phyloP scores from a whole-genome alignment of 495 filamentous ascomycete species.

The Apiosordaria backusii region DNA sequence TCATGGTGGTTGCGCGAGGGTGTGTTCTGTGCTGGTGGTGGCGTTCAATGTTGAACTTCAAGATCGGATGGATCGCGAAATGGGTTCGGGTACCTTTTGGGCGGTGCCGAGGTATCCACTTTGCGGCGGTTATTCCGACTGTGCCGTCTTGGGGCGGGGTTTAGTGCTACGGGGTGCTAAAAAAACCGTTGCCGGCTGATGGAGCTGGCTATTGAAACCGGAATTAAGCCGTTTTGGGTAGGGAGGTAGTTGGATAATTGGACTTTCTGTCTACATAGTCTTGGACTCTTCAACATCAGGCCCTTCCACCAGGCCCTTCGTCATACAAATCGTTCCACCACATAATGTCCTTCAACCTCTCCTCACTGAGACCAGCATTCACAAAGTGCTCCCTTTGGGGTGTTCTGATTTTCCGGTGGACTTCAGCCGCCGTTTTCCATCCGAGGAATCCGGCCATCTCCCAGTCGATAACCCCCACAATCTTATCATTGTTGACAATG shows the following conservation, averaged over 20 bases:
- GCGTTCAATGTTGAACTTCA: not conserved
- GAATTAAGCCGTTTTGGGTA: too few relatives aligned
- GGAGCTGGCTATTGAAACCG: too few relatives aligned
- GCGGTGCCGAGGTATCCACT: not conserved
- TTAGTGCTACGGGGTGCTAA: too few relatives aligned
- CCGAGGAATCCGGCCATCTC: constrained; percentile 48
- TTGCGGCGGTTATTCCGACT: not conserved
- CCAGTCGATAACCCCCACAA: constrained; percentile 46
- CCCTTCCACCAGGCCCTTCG: too few relatives aligned
- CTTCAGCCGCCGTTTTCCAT: constrained; percentile 39
- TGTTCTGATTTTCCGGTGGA: constrained; percentile 38
- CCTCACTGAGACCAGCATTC: constrained; percentile 25
- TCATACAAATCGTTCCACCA: constrained; percentile 13
- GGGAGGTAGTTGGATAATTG: too few relatives aligned
- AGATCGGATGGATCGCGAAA: not conserved
- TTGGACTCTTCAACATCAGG: too few relatives aligned
- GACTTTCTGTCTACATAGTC: too few relatives aligned
- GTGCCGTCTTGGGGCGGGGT: not conserved
- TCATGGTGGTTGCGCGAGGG: not conserved
- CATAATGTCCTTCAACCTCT: constrained; percentile 8
- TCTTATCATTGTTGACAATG: constrained; percentile 42
- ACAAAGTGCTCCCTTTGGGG: constrained; percentile 40
- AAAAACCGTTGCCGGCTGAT: too few relatives aligned
- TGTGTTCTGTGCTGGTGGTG: not conserved
- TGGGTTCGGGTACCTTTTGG: not conserved